Percentiles rank a stretch among this genome's conserved stretches.
phyloP scores from a whole-genome alignment of 73 alveolate species.

The Tetrahymena thermophila region DNA sequence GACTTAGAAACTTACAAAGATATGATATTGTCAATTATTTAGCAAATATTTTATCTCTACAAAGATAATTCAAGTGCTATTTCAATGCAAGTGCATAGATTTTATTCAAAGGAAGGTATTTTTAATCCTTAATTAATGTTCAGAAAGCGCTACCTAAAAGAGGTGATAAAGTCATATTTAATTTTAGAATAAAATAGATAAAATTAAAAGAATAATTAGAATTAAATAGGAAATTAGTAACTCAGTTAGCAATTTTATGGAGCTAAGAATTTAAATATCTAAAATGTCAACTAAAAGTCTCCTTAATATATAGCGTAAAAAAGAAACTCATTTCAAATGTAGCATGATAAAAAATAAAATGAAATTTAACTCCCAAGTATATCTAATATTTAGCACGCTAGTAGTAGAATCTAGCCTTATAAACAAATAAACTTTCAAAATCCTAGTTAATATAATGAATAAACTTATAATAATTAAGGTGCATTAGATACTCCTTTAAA shows the following conservation, averaged over 20 bases:
- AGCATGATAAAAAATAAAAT: background rate
- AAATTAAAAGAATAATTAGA: background rate
- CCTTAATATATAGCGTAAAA: background rate
- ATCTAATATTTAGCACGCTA: background rate
- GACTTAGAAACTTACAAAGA: background rate
- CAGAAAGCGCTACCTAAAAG: background rate
- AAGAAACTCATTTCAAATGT: background rate
- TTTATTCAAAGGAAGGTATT: background rate
- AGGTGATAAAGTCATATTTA: background rate
- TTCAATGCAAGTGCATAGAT: background rate
- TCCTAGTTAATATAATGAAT: background rate
- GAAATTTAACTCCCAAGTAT: background rate
- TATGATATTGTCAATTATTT: background rate
- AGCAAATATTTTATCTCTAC: background rate
- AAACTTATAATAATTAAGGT: no score
- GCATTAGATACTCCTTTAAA: background rate
- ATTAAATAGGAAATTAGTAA: background rate
- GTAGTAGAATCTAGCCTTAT: background rate
- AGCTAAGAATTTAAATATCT: background rate
- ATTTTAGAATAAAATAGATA: background rate
- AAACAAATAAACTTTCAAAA: background rate
- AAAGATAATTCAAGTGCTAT: background rate
- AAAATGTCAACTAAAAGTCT: background rate
- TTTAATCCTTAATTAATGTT: background rate
- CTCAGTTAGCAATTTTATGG: background rate